Evolutionary conservation across 306 rosid genomes (phyloP).

Genomic region (Gynostemma pentaphyllum): DNA sequence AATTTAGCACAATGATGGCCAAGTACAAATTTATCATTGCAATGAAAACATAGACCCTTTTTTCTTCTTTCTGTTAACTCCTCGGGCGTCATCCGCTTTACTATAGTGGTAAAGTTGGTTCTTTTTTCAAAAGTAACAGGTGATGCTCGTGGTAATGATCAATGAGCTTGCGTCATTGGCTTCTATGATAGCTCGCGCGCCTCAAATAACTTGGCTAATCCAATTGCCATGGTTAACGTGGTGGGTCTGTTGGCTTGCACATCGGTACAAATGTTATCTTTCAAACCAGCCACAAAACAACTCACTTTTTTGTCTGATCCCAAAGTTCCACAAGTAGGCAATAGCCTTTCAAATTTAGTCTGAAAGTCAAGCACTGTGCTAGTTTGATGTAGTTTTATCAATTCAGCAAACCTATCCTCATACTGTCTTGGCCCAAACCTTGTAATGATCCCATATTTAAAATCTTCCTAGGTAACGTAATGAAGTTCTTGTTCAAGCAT

Average conservation of each 20-base stretch:
- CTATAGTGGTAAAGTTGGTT: no score
- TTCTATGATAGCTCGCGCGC: neutral
- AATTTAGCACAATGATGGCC: no score
- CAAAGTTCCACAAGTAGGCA: neutral
- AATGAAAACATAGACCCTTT: no score
- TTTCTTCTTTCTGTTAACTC: no score
- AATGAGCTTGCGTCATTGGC: no score
- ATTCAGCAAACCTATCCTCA: neutral
- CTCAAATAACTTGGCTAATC: neutral
- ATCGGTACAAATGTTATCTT: neutral
- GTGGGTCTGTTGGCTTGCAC: neutral
- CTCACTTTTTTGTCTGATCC: neutral
- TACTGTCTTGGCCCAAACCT: neutral
- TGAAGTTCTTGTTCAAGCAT: neutral
- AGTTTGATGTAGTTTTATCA: neutral
- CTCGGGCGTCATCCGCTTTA: no score
- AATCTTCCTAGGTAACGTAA: conserved; percentile 1
- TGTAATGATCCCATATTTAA: neutral
- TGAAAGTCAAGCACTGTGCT: neutral
- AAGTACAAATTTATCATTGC: no score
- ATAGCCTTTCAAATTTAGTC: neutral
- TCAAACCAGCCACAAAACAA: neutral
- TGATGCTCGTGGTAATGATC: no score
- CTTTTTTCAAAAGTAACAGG: no score
- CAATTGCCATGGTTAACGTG: neutral